Conservation (phyloP, 352 stramenopile genomes). For the Pythium aristosporum region DNA sequence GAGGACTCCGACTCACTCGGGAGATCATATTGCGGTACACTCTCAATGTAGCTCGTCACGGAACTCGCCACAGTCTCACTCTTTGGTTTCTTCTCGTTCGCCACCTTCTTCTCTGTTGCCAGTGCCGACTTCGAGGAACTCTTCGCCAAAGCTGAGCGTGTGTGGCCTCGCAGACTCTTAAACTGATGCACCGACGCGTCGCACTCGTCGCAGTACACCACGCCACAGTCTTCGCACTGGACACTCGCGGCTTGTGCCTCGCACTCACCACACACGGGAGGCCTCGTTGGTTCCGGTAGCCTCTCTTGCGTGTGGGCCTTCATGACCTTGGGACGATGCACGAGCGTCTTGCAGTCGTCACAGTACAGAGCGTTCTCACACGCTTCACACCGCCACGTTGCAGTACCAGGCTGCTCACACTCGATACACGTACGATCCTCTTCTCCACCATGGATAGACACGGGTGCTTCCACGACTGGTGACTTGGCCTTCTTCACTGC, state of each 20-base stretch:
- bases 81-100: constrained; percentile 12
- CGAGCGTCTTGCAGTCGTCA: constrained; percentile 49
- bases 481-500: background rate
- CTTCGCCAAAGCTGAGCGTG: constrained; percentile 24
- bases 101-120: constrained; percentile 13
- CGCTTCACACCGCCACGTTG: constrained; percentile 48
- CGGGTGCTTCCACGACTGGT: background rate
- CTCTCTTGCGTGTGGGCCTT: constrained; percentile 45
- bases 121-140: background rate
- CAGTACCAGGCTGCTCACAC: constrained; percentile 49
- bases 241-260: constrained; percentile 39
- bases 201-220: constrained; percentile 52
- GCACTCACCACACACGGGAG: constrained; percentile 53
- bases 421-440: constrained; percentile 53
- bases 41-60: constrained; percentile 21
- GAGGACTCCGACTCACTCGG: constrained; percentile 28
- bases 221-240: constrained; percentile 56
- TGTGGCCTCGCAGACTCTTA: constrained; percentile 63
- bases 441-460: background rate
- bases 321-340: constrained; percentile 70
- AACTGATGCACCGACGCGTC: constrained; percentile 70
- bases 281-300: constrained; percentile 29
- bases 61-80: background rate
- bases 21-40: constrained; percentile 25
- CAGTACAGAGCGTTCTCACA: constrained; percentile 71